Base-by-base conservation (phyloP, 2,329 filamentous ascomycete genomes). In the Thyridium curvatum region DNA sequence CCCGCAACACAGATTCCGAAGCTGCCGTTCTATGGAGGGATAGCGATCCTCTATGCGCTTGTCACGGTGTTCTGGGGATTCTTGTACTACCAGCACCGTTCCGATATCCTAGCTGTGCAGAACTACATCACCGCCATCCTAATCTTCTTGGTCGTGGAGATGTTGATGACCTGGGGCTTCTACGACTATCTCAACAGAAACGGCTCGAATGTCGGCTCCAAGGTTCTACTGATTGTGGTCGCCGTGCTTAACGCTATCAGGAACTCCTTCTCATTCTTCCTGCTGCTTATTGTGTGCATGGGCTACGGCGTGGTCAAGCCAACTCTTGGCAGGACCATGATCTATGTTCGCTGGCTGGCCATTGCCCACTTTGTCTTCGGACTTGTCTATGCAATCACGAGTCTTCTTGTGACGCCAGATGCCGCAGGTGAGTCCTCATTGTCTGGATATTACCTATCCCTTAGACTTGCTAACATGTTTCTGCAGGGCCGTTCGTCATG, bases 91-190 rank as follows among this genome's bases (percentile, higher is more conserved):
- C 89, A 96, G 61, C 88, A 98, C 60, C 78, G 91, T 43, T 79
- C 85, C 53, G 93, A 98, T 61, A 97, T 98, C 46, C 81, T 98
- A 55, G 84, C 94, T 13, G 93, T 98, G 3, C 93, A 98, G 63
- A 98, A 98, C 60, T 98, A 98, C 62, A 97, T 98, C 52, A 98
- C 93, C 0, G 91, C 93, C 9, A 98, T 97, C 44, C 71, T 98
- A 36, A 79, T 93, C 38, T 98, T 98, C 66, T 69, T 98, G 32
- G 87, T 97, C 13, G 66, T 97, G 13, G 93, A 98, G 61, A 95
- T 97, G 82, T 71, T 97, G 55, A 90, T 97, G 78, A 98, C 93
- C 2, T 98, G 93, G 93, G 89, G 88, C 32, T 98, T 94, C 68
- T 98, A 97, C 61, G 93, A 98, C 64, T 97, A 86, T 59, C 80